Base-by-base conservation (phyloP, 345 rosid genomes). In the Carallia pectinifolia region DNA sequence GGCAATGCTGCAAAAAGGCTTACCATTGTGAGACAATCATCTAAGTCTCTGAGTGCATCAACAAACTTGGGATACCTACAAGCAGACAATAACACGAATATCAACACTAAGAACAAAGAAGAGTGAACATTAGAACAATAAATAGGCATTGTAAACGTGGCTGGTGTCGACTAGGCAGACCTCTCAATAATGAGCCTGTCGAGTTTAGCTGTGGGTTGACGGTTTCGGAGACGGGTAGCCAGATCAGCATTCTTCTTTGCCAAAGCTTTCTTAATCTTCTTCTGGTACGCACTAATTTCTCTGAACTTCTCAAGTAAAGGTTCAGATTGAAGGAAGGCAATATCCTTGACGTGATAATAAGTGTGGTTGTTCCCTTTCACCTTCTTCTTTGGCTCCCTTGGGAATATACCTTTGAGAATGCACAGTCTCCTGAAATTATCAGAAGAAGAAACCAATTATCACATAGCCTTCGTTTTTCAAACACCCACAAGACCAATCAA, bases 11-110 rank as follows among this genome's bases (percentile, higher is more conserved):
- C 99, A 81, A 95, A 95, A 50, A 92, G 97, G 79, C 90, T 97
- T 68, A 95, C 92, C 96, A 90, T 80, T 0, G 97, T 85, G 38
- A 95, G 92, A 76, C 97, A 88, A 68, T 92, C 99, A 77, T 92
- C 99, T 87, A 95, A 85, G 80, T 95, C 99, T 58, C 99, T 87
- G 9, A 95, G 86, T 6, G 97, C 96, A 80, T 92, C 97, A 62
- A 89, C 70, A 68, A 92, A 90, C 2, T 87, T 87, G 0, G 99
- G 97, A 81, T 90, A 90, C 89, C 99, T 95, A 69, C 30, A 86
- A 23, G 27, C 47, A 68, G 27, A 50, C 4, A 31, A 31, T 6
- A 17, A 29, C 13, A 12, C 52, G 16, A 38, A 23, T 4, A 56
- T 7, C 2, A 30, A 7, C 53, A 27, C 36, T 15, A 27, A 27